Evolutionary conservation across 2,329 filamentous ascomycete genomes (phyloP).

Genomic region (Leptographium lundbergii): DNA sequence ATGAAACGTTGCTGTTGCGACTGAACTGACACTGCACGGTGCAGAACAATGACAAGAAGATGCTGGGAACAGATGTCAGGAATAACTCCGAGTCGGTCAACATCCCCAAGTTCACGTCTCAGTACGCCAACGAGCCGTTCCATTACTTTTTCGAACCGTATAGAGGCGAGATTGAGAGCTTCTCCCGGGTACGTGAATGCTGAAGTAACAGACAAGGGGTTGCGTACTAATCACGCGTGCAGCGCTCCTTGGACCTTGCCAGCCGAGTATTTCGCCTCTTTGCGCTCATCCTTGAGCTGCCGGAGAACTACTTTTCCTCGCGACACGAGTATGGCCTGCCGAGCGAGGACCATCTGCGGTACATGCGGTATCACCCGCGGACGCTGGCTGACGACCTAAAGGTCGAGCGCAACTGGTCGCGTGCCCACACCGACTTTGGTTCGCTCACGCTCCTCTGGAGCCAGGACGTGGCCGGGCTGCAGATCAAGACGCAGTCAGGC

Average conservation of each 20-base stretch:
- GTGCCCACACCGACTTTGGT: slow-evolving; percentile 82
- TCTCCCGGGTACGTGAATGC: slow-evolving; percentile 21
- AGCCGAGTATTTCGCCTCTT: slow-evolving; percentile 11
- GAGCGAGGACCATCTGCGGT: slow-evolving; percentile 40
- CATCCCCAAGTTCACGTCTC: slow-evolving; percentile 29
- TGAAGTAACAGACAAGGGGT: neutral
- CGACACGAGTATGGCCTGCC: slow-evolving; percentile 36
- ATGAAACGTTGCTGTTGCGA: slow-evolving; percentile 10
- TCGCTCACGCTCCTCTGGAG: slow-evolving; percentile 64
- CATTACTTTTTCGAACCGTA: slow-evolving; percentile 23
- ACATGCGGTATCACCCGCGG: slow-evolving; percentile 37
- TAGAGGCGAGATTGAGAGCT: slow-evolving; percentile 31
- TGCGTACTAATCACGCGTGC: neutral
- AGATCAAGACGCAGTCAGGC: slow-evolving; percentile 53
- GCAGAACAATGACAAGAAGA: slow-evolving; percentile 3
- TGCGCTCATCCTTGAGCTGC: slow-evolving; percentile 36
- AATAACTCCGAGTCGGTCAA: slow-evolving; percentile 43
- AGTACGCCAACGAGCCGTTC: slow-evolving; percentile 12
- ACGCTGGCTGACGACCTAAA: slow-evolving; percentile 23
- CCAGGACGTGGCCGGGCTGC: slow-evolving; percentile 70
- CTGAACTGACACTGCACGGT: too few relatives aligned
- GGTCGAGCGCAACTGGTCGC: slow-evolving; percentile 22
- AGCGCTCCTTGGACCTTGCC: slow-evolving; percentile 6
- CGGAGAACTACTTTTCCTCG: slow-evolving; percentile 36
- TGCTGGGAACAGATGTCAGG: slow-evolving; percentile 18